Base-by-base conservation (phyloP, 192 early-diverging fungal genomes). In the Coemansia erecta region DNA sequence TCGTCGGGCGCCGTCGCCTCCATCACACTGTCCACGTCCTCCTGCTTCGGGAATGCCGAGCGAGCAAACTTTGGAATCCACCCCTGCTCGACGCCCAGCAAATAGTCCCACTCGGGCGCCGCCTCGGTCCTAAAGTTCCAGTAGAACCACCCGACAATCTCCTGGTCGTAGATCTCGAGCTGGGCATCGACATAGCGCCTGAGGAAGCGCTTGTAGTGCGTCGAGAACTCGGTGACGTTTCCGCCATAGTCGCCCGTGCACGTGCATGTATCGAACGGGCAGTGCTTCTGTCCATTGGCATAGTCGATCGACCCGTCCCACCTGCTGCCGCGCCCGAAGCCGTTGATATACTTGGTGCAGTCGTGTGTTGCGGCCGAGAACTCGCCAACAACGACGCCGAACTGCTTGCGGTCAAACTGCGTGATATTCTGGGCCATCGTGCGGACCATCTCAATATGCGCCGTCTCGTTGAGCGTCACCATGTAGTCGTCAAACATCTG, bases 121-220 rank as follows among this genome's bases (percentile, higher is more conserved):
- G 73, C 51, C 41, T 89, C 86, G 1, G 88, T 86, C 47, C 85
- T 85, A 64, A 86, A 89, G 66, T 85, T 87, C 88, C 88, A 89
- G 44, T 77, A 87, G 58, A 85, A 86, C 86, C 88, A 89, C 0
- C 86, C 88, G 23, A 73, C 58, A 3, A 82, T 63, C 21, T 72
- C 66, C 17, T 53, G 35, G 52, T 88, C 85, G 63, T 83, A 90
- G 0, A 87, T 65, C 22, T 80, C 81, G 42, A 88, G 67, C 56
- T 90, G 89, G 0, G 82, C 81, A 19, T 81, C 72, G 60, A 84
- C 62, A 56, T 85, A 88, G 18, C 71, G 62, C n/a, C 54, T 61
- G 24, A 88, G 53, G 49, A 87, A 87, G 4, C 57, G 44, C 49
- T 83, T 88, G 66, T 86, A 85, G n/a, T 80, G 69, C 13, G 45